A percentile compares a stretch with the other conserved stretches of the same genome.
These are phyloP conservation scores for Auriscalpium orientale DNA, from an alignment of 768 basidiomycete species.

Conservation along the genomic window DNA sequence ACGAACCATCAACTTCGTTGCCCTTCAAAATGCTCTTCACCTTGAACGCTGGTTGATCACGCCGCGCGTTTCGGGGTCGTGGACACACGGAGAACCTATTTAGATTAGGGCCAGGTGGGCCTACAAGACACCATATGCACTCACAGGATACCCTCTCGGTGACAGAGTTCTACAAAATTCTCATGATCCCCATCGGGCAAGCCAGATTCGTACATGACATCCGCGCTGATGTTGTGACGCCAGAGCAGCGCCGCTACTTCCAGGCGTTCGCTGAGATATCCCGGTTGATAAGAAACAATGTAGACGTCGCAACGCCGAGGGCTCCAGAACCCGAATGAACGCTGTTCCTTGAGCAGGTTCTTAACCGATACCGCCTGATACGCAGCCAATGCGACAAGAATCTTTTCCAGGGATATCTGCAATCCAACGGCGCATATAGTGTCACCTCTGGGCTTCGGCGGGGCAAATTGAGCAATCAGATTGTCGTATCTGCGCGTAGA, in stretches of 20 bases:
- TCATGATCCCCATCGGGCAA: conserved; percentile 56
- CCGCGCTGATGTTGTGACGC: conserved; percentile 77
- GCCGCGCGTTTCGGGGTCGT: conserved; percentile 44
- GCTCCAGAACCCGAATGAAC: conserved; percentile 84
- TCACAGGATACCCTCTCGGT: conserved; percentile 79
- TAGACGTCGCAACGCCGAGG: conserved; percentile 88
- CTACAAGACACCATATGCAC: conserved; percentile 13
- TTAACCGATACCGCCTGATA: conserved; percentile 63
- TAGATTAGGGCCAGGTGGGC: neutral
- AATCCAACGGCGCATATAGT: conserved; percentile 61
- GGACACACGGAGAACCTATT: conserved; percentile 44
- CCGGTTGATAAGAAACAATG: conserved; percentile 69
- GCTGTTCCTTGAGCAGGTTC: conserved; percentile 65
- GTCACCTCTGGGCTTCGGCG: conserved; percentile 46
- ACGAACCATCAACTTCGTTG: conserved; percentile 65
- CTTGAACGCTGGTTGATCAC: conserved; percentile 66
- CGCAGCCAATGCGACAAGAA: conserved; percentile 57
- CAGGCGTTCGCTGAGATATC: conserved; percentile 68
- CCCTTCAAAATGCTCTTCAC: conserved; percentile 78
- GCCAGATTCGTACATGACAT: conserved; percentile 80
- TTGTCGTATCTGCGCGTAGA: conserved; percentile 56
- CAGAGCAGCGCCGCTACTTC: conserved; percentile 73
- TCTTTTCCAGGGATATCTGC: conserved; percentile 75
- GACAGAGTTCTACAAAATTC: conserved; percentile 58
- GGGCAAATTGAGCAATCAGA: conserved; percentile 53